Evolutionary conservation across 306 rosid species (phyloP), one percentile per base, ranked within the genome.

Genomic region (Malus orientalis): DNA sequence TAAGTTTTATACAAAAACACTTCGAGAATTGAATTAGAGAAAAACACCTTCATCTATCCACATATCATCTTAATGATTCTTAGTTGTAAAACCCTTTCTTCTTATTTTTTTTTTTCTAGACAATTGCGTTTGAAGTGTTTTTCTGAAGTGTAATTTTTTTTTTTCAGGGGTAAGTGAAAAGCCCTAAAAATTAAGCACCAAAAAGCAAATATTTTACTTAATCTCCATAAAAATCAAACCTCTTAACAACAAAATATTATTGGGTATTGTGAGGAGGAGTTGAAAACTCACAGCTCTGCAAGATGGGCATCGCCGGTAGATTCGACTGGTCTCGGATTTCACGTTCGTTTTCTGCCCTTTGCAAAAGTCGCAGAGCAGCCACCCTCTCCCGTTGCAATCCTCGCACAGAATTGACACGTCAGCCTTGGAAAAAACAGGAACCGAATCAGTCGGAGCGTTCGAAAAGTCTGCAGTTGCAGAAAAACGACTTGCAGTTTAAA

Each of bases 231-330:
- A 67, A 15, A 25, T 32, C 19, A 55, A 38, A 38, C 40, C 1
- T 4, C 32, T 6, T 6, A 27, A 53, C 11, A 16, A 22, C 19
- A 9, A 47, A 64, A 63, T 30, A 32, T 20, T 64, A 32, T 20
- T 32, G 45, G 44, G 69, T 8, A 32, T 32, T 16, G 20, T 16
- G 55, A 16, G 69, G 67, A 14, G 40, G 33, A 29, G 36, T 27
- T 32, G 4, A 22, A 49, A 11, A 85, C 91, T 87, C 83, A 90
- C 97, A 57, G 98, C 96, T 91, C 88, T 85, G 85, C 99, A 96
- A 61, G 97, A 74, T 15, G 97, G 99, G 49, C 99, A 96, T 49
- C 99, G 87, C 18, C 93, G 93, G 80, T 92, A 92, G 47, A 86
- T 73, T 67, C 98, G 82, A n/a, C 81, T 92, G 85, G 84, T 92